Base-by-base conservation (phyloP, 192 early-diverging fungal genomes). In the Martensiomyces pterosporus region DNA sequence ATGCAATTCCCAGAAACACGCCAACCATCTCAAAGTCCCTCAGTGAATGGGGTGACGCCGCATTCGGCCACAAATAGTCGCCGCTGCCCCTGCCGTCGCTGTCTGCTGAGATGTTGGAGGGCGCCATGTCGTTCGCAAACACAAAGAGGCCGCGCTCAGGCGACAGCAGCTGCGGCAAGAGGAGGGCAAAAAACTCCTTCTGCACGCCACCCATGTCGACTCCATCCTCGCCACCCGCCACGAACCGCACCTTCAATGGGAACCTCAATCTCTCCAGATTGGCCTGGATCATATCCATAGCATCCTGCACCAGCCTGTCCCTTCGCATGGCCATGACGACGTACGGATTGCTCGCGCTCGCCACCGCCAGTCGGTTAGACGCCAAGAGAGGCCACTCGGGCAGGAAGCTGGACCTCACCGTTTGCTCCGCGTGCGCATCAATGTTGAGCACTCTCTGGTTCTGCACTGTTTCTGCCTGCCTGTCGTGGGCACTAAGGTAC, bases 131-230 rank as follows among this genome's bases (percentile, higher is more conserved):
- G n/a, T n/a, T n/a, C n/a, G 69, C 21, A 42, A 41, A 55, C 33
- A 56, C 73, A 74, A 94, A 97, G 50, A 93, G 67, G 2, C 90
- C 90, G 55, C 80, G 76, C n/a, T 77, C 61, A 0, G 85, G 81
- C 39, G 85, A 75, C 57, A 97, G 60, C 24, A 95, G 75, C 52
- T 81, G 64, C 16, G 78, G 77, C 24, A 94, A 59, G 33, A 97
- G 47, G 16, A 85, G 78, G 35, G 89, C 85, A 57, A 94, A 93
- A 63, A 92, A 90, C 67, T 97, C 94, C 67, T 97, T 97, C 33
- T 93, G 92, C 14, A 97, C 91, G 23, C 94, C 94, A 47, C 94
- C 94, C 77, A 92, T 88, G 52, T 97, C 94, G 77, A 90, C 83
- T 7, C 92, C 94, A 60, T 92, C 87, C 52, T 97, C 94, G 18